A percentile compares a stretch with the other conserved stretches of the same genome.
Conservation (phyloP, 164 flowering plant species). For the Liriodendron chinense region DNA sequence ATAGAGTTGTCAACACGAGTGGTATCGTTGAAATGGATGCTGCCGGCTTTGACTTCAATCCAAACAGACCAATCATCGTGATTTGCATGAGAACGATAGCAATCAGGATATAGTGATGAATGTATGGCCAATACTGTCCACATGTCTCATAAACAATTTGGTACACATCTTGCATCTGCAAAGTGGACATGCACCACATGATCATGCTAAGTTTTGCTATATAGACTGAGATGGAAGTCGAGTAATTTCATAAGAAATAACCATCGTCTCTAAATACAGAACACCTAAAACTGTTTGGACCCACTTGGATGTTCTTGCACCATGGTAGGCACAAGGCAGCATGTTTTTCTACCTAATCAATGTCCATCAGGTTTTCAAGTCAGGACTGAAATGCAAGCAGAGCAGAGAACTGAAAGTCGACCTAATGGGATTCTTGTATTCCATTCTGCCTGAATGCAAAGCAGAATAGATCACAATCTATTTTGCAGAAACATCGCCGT, state of each 20-base stretch:
- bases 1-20: constrained; percentile 51
- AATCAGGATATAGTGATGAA: constrained; percentile 63
- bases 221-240: neutral
- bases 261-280: neutral
- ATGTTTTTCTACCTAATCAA: too few relatives aligned
- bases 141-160: constrained; percentile 64
- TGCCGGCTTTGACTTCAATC: constrained; percentile 75
- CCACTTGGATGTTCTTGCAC: too few relatives aligned
- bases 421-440: too few relatives aligned
- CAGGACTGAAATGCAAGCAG: too few relatives aligned
- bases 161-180: constrained; percentile 85
- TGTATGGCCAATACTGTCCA: constrained; percentile 79
- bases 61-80: constrained; percentile 85
- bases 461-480: too few relatives aligned
- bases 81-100: constrained; percentile 77
- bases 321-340: too few relatives aligned
- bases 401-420: too few relatives aligned
- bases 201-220: neutral
- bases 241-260: neutral
- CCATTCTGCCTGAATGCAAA: too few relatives aligned
- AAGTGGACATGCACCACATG: constrained; percentile 2
- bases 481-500: too few relatives aligned
- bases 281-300: too few relatives aligned
- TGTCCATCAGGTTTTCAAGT: too few relatives aligned
- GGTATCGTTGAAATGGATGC: constrained; percentile 71